Percentiles rank a stretch among this genome's conserved stretches.
These are phyloP conservation scores for Eimeria necatrix DNA, from an alignment of 169 alveolate genomes.

Conservation along the genomic window DNA sequence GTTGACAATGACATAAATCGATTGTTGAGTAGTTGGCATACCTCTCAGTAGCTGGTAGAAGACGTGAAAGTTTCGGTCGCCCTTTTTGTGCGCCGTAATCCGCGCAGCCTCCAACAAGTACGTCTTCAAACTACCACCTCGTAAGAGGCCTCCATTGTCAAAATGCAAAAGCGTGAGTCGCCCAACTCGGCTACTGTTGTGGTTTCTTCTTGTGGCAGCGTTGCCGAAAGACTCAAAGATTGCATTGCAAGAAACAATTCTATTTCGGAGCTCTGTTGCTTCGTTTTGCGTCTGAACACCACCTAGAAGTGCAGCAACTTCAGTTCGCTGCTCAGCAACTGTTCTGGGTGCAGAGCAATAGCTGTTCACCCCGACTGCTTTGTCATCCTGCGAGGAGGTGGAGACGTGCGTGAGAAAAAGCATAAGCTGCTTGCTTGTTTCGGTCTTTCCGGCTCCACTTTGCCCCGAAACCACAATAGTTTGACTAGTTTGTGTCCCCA, in stretches of 20 bases:
- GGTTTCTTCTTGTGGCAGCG: conserved; percentile 98
- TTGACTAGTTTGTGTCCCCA: conserved; percentile 86
- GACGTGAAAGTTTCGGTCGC: conserved; percentile 98
- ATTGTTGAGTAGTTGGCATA: too few relatives aligned
- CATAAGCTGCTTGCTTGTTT: conserved; percentile 94
- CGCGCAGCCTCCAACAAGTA: conserved; percentile 98
- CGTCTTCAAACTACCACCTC: conserved; percentile 96
- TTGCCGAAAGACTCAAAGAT: conserved; percentile 99
- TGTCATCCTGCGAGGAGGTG: not conserved
- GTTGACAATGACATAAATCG: too few relatives aligned
- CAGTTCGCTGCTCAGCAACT: conserved; percentile 41
- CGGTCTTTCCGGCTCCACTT: conserved; percentile 99
- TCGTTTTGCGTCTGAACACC: conserved; percentile 39
- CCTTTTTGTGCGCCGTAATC: conserved; percentile 89
- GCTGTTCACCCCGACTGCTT: not conserved
- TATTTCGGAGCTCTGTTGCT: conserved; percentile 82
- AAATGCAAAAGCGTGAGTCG: conserved; percentile 96
- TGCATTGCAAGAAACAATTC: conserved; percentile 96
- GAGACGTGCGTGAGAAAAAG: conserved; percentile 73
- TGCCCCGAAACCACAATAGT: conserved; percentile 99
- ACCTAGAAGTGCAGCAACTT: conserved; percentile 25
- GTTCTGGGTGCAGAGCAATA: conserved; percentile 48
- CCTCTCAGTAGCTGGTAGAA: conserved; percentile 92
- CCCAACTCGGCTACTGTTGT: conserved; percentile 99
- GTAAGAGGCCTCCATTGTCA: conserved; percentile 91